Conservation (phyloP, 805 yeast genomes). For the Clavispora fructus region DNA sequence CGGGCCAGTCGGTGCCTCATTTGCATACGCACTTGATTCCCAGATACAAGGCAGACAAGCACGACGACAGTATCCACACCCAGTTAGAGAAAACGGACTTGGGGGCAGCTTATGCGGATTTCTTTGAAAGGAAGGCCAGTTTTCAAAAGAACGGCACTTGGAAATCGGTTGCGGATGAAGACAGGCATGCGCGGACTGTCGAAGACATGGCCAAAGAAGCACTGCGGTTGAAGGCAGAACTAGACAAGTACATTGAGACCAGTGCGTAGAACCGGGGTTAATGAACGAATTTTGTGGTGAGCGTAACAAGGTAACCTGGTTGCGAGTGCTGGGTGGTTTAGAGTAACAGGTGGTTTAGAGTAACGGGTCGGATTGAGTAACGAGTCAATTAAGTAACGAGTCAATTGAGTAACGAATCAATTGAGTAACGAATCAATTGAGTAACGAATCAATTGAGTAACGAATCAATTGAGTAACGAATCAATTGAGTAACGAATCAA, state of each 20-base stretch:
- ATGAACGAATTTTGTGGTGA: no score
- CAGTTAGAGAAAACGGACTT: constrained; percentile 54
- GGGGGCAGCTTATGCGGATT: constrained; percentile 23
- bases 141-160: constrained; percentile 26
- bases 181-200: constrained; percentile 51
- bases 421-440: no score
- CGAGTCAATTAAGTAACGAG: no score
- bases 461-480: no score
- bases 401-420: no score
- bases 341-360: no score
- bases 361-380: no score
- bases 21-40: constrained; percentile 94
- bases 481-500: no score
- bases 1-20: constrained; percentile 96
- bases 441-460: no score
- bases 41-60: constrained; percentile 52
- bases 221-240: constrained; percentile 38
- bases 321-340: no score
- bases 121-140: constrained; percentile 17
- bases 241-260: constrained; percentile 21
- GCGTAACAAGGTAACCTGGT: no score
- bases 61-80: constrained; percentile 62
- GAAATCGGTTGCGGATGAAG: constrained; percentile 40
- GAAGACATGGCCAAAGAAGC: constrained; percentile 77
- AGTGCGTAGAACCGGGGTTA: no score